Conservation (phyloP, 2,329 filamentous ascomycete genomes). For the Exserohilum turcica region DNA sequence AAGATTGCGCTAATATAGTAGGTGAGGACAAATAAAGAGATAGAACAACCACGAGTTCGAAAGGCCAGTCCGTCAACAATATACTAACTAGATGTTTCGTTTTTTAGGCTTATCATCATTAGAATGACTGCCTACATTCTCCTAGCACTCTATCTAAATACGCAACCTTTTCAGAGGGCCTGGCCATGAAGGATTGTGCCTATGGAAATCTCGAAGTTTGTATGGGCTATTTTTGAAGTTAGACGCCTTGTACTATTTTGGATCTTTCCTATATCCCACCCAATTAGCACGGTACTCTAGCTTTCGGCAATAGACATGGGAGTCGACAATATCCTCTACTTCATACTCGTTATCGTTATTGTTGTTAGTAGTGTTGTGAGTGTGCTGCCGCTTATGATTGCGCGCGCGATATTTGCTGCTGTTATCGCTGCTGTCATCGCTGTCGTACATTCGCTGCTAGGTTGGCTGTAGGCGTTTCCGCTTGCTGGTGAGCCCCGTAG, state of each 20-base stretch:
- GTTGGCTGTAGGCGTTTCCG: slow-evolving; percentile 6
- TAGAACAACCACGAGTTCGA: not conserved
- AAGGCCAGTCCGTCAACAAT: not conserved
- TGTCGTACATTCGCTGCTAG: slow-evolving; percentile 1
- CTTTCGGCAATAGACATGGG: not conserved
- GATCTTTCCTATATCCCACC: slow-evolving; percentile 4
- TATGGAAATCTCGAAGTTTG: slow-evolving; percentile 13
- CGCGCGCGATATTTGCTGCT: not conserved
- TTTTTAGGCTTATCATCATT: not conserved
- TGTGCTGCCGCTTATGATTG: slow-evolving; percentile 3
- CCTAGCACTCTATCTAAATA: slow-evolving; percentile 15
- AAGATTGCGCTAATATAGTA: not conserved
- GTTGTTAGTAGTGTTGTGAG: not conserved
- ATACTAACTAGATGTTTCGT: not conserved
- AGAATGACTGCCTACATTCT: slow-evolving; percentile 18
- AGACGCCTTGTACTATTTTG: not conserved
- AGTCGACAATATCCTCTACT: slow-evolving; percentile 4
- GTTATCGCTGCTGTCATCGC: slow-evolving; percentile 4
- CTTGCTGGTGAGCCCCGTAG: slow-evolving; percentile 13
- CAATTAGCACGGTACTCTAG: slow-evolving; percentile 5
- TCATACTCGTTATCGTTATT: slow-evolving; percentile 5
- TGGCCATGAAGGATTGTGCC: slow-evolving; percentile 7
- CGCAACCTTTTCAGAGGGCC: slow-evolving; percentile 16
- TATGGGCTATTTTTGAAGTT: slow-evolving; percentile 9
- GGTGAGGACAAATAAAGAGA: not conserved